Evolutionary conservation across 2,329 filamentous ascomycete species (phyloP).

Genomic region (Aspergillus fumigatus): DNA sequence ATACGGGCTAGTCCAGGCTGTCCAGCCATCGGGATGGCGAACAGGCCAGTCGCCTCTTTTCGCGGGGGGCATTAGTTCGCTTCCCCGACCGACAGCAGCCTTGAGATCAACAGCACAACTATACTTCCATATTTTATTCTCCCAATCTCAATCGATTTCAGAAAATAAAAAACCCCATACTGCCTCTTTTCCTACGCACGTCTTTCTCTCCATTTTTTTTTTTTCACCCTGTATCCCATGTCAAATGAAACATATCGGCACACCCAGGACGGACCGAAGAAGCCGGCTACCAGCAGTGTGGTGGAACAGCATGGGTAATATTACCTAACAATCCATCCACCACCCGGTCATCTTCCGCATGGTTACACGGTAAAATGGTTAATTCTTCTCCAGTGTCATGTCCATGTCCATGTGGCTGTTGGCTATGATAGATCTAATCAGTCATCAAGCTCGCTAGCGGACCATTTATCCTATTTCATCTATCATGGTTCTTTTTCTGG

Average conservation of each 20-base stretch:
- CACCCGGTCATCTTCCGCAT: slow-evolving; percentile 7
- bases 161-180: too few relatives aligned
- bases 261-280: slow-evolving; percentile 10
- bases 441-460: too few relatives aligned
- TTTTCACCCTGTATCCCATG: background rate
- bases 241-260: background rate
- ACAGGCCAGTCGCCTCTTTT: background rate
- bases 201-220: too few relatives aligned
- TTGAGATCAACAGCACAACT: too few relatives aligned
- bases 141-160: too few relatives aligned
- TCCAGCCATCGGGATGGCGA: background rate
- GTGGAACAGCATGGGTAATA: slow-evolving; percentile 19
- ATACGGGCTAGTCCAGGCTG: background rate
- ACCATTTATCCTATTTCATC: background rate
- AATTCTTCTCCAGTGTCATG: background rate
- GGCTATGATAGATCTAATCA: too few relatives aligned
- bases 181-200: background rate
- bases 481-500: background rate
- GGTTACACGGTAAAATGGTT: background rate
- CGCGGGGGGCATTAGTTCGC: background rate
- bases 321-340: slow-evolving; percentile 15
- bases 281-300: slow-evolving; percentile 20
- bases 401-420: too few relatives aligned
- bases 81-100: background rate
- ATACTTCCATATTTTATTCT: too few relatives aligned